phyloP scores from a whole-genome alignment of 805 yeast genomes.

The Pichia rugopelliculosa region DNA sequence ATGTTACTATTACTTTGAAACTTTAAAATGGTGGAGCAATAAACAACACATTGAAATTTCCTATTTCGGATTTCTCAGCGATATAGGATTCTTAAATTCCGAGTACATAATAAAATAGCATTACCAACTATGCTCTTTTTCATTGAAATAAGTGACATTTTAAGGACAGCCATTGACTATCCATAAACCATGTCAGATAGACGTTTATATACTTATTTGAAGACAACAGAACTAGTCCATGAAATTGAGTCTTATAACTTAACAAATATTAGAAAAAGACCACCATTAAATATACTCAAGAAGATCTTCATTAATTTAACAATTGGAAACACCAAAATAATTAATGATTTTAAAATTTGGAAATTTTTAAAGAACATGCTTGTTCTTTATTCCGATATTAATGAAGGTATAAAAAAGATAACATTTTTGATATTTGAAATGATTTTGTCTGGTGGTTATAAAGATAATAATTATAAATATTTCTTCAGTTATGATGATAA shows the following conservation, averaged over 20 bases:
- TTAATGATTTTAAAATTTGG: conserved; percentile 35
- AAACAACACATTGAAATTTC: too few species aligned
- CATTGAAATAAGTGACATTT: too few species aligned
- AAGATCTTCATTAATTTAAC: conserved; percentile 79
- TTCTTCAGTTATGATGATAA: background rate
- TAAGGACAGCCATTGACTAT: too few species aligned
- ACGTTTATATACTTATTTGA: conserved; percentile 7
- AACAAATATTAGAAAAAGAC: conserved; percentile 31
- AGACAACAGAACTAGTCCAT: conserved; percentile 25
- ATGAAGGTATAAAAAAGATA: conserved; percentile 62
- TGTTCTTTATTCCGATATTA: conserved; percentile 36
- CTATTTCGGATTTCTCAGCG: background rate
- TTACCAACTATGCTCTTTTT: too few species aligned
- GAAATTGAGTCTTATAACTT: conserved; percentile 21
- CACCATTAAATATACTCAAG: conserved; percentile 42
- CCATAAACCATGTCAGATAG: background rate
- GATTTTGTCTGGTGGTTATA: conserved; percentile 25
- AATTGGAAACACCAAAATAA: conserved; percentile 73
- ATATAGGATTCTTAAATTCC: too few species aligned
- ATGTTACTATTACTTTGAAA: too few species aligned
- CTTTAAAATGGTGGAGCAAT: too few species aligned
- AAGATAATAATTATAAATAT: background rate
- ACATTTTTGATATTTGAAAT: conserved; percentile 59
- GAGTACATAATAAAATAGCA: too few species aligned
- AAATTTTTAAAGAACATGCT: conserved; percentile 49